Percentiles rank a stretch among this genome's conserved stretches.
phyloP scores from a whole-genome alignment of 2,329 filamentous ascomycete species.

The Chalara sp. region DNA sequence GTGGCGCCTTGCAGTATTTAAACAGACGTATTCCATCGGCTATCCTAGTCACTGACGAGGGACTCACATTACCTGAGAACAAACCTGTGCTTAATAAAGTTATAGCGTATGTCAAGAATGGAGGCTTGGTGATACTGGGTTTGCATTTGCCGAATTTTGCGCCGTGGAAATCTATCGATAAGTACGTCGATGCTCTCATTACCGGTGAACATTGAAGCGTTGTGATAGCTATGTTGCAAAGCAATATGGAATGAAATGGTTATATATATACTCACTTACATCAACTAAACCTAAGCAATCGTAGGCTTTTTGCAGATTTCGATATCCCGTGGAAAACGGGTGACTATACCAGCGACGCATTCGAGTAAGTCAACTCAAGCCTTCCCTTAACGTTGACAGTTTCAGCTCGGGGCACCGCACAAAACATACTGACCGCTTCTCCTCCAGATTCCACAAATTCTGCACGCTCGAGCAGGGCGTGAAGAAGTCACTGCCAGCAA shows the following conservation, averaged over 20 bases:
- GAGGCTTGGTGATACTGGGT: constrained; percentile 22
- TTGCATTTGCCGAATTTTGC: constrained; percentile 20
- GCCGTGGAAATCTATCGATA: constrained; percentile 13
- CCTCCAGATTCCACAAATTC: constrained; percentile 15
- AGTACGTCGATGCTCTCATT: not conserved
- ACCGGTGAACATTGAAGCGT: no score
- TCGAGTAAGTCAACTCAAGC: no score
- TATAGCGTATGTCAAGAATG: constrained; percentile 16
- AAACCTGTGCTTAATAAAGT: constrained; percentile 16
- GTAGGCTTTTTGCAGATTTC: constrained; percentile 16
- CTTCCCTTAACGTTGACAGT: no score
- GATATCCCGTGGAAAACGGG: constrained; percentile 19
- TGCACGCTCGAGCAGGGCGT: constrained; percentile 7
- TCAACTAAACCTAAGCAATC: no score
- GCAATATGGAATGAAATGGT: no score
- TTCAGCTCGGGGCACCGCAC: no score
- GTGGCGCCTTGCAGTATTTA: constrained; percentile 14
- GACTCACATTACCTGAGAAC: constrained; percentile 14
- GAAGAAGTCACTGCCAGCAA: constrained; percentile 11
- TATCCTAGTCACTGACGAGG: constrained; percentile 23
- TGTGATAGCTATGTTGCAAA: no score
- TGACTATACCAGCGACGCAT: constrained; percentile 14
- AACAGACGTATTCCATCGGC: constrained; percentile 16
- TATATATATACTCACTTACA: no score
- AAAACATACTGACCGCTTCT: no score